Base-by-base conservation (phyloP, 108 stramenopile genomes). In the Epithemia pelagica region DNA sequence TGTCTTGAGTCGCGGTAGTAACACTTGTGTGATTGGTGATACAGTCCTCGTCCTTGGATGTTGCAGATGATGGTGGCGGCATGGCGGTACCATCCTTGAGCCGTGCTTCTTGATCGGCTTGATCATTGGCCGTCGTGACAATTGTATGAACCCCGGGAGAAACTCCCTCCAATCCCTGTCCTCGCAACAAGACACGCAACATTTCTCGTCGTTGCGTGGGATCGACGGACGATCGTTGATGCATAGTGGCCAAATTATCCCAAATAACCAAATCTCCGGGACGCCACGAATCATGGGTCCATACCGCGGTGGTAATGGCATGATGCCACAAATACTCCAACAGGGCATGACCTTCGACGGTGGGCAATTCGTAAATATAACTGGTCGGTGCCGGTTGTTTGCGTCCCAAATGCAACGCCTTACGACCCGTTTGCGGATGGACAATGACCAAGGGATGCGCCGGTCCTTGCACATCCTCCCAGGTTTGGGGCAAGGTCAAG, bases 401-500 rank as follows among this genome's bases (percentile, higher is more conserved):
- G 10, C 37, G 37, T 46, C 37, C 37, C 37, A 46, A 46, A 46
- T 46, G 37, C 37, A 46, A 46, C 10, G 37, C 37, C 37, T 46
- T 46, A 15, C 37, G 37, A 46, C 37, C 37, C 37, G 37, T 46
- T 15, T 15, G 37, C 10, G 37, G 37, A 46, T 46, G 37, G 37
- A 46, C 10, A 5, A 46, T 46, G 37, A 46, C 37, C 37, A 46
- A 46, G 37, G 37, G 37, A 46, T 46, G 37, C 37, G 37, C 37
- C 37, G 37, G 37, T 46, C 37, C 37, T 46, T 46, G 37, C 37
- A 46, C 37, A 46, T 46, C 37, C 37, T 46, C 37, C 37, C 37
- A 46, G 10, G 37, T 46, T 46, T 46, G 37, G 10, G 37, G 37
- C 37, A 46, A 46, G 37, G 37, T 15, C 37, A 46, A 46, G 15